phyloP scores from a whole-genome alignment of 2,329 filamentous ascomycete genomes.

The Macrophomina phaseolina region DNA sequence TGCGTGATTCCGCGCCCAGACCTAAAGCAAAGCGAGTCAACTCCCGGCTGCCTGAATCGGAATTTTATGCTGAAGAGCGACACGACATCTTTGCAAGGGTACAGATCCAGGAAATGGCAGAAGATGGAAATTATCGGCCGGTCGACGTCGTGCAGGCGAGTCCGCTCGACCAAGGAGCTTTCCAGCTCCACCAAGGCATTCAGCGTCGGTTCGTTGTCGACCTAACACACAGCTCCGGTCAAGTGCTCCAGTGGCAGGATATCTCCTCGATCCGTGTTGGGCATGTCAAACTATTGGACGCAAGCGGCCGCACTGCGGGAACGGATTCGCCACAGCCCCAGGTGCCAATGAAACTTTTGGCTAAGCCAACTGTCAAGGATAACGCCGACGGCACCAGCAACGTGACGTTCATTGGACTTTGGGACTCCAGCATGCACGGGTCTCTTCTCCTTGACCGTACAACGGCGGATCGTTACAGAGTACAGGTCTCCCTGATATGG shows the following conservation, averaged over 20 bases:
- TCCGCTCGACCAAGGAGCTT: constrained; percentile 85
- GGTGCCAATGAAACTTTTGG: constrained; percentile 76
- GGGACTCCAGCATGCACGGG: constrained; percentile 93
- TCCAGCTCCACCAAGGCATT: constrained; percentile 92
- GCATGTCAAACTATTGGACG: constrained; percentile 81
- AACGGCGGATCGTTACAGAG: constrained; percentile 89
- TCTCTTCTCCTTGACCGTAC: constrained; percentile 93
- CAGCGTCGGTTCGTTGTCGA: constrained; percentile 87
- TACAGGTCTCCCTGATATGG: constrained; percentile 87
- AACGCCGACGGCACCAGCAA: constrained; percentile 90
- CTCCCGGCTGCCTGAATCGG: constrained; percentile 80
- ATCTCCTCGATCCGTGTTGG: constrained; percentile 79
- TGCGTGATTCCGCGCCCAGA: constrained; percentile 74
- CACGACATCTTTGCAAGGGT: constrained; percentile 89
- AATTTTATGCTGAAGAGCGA: constrained; percentile 91
- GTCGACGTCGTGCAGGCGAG: constrained; percentile 90
- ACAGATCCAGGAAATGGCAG: constrained; percentile 89
- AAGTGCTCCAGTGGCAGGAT: constrained; percentile 86
- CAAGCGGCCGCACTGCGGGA: constrained; percentile 82
- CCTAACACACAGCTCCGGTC: constrained; percentile 88
- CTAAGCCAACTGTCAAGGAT: constrained; percentile 78
- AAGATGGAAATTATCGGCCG: constrained; percentile 87
- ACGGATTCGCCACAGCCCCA: constrained; percentile 74
- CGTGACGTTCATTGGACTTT: constrained; percentile 86
- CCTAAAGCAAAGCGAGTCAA: constrained; percentile 64